Base-by-base conservation (phyloP, 2,329 filamentous ascomycete genomes). In the Colletotrichum gigasporum region DNA sequence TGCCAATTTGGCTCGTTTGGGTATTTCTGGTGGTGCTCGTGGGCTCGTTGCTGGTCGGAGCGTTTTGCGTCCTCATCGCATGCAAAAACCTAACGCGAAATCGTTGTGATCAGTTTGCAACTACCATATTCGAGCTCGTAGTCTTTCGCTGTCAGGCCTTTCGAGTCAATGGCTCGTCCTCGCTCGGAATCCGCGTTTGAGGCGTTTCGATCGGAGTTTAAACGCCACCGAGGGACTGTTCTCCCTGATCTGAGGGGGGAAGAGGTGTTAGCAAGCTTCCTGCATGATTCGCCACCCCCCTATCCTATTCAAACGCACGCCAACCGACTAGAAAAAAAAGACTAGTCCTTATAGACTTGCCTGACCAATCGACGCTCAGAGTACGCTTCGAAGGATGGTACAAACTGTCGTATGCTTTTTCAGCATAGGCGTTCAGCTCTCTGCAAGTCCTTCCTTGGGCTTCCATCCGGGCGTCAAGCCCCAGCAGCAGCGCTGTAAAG, bases 261-360 rank as follows among this genome's bases (percentile, higher is more conserved):
- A 53, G 34, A 32, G 32, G 45, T 18, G 45, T 50, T 28, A 50
- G 32, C 32, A 22, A 52, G 48, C 32, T 28, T 39, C 11, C 28
- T 24, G 52, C 52, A 55, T 53, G 24, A 55, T 44, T 45, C 39
- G 52, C 52, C 52, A 34, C 39, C 5, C 9, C 52, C 26, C 28
- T 44, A 35, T 44, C 37, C 52, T 34, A 55, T 26, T 16, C 24
- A n/a, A n/a, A 28, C 18, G 52, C 26, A 16, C 14, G 52, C 39
- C 37, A 32, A 32, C 28, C 53, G 47, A 37, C 30, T 11, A 16
- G 41, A 47, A 32, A 42, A 54, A 16, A 30, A 47, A 32, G 32
- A 54, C 51, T 56, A 39, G 41, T 47, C 53, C 35, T 35, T 20
- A 30, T n/a, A 30, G 18, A 39, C 14, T n/a, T 20, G 12, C 20